Conservation (phyloP, 306 rosid species). For the Acacia acuminata region DNA sequence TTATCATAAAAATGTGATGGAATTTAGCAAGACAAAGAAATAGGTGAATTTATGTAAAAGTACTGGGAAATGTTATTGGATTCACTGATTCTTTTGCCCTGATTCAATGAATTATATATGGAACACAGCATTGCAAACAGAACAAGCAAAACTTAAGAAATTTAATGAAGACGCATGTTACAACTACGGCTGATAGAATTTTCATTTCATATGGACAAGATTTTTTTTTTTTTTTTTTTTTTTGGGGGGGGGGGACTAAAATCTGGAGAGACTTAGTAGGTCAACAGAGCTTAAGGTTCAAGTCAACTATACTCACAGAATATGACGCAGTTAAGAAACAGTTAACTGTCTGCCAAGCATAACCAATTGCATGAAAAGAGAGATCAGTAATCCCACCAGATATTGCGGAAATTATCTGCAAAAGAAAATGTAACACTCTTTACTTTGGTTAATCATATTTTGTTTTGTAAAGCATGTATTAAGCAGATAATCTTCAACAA, state of each 20-base stretch:
- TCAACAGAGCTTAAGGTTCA: slow-evolving; percentile 23
- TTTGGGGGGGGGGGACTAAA: background rate
- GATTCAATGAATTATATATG: background rate
- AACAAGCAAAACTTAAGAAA: background rate
- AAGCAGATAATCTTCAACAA: slow-evolving; percentile 26
- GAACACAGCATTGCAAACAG: slow-evolving; percentile 23
- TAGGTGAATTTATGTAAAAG: slow-evolving; percentile 4
- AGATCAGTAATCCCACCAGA: slow-evolving; percentile 94
- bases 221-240: too few relatives aligned
- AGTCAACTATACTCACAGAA: slow-evolving; percentile 73
- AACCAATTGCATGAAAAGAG: slow-evolving; percentile 81
- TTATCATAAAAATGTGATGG: slow-evolving; percentile 16
- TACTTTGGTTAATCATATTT: slow-evolving; percentile 18
- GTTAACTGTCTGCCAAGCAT: slow-evolving; percentile 85
- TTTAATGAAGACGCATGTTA: background rate
- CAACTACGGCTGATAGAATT: slow-evolving; percentile 8
- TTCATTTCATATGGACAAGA: slow-evolving; percentile 3
- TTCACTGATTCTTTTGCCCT: background rate
- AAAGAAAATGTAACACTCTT: slow-evolving; percentile 16
- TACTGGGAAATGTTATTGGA: background rate
- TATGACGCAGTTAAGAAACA: slow-evolving; percentile 97
- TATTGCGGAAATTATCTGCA: slow-evolving; percentile 94
- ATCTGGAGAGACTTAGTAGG: background rate
- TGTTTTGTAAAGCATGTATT: slow-evolving; percentile 10
- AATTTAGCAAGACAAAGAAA: background rate